Evolutionary conservation across 1,139 yeast species (phyloP).

Genomic region (Suhomyces kunorum): DNA sequence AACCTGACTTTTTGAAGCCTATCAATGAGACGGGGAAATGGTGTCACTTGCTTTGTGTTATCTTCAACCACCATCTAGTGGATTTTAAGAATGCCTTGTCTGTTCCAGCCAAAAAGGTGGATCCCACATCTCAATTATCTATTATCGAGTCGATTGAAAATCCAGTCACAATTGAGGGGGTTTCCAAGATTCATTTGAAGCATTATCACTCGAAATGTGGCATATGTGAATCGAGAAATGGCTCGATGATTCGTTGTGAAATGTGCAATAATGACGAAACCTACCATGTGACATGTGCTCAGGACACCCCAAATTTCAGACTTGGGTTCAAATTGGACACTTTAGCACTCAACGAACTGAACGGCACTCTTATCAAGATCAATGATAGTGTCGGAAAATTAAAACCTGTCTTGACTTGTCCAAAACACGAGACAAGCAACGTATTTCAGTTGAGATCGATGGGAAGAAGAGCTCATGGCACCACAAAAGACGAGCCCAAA

Average conservation of each 20-base stretch:
- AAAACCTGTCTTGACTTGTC: constrained; percentile 46
- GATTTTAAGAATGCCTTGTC: constrained; percentile 21
- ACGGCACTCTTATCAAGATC: constrained; percentile 26
- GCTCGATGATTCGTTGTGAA: constrained; percentile 35
- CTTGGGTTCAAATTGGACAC: constrained; percentile 47
- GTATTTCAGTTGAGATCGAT: constrained; percentile 26
- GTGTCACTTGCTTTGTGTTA: constrained; percentile 80
- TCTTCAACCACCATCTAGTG: constrained; percentile 42
- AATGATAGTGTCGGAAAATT: constrained; percentile 40
- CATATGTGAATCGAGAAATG: constrained; percentile 34
- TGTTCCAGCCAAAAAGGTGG: constrained; percentile 11
- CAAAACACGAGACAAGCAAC: constrained; percentile 32
- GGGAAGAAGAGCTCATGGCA: constrained; percentile 36
- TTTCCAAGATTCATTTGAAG: constrained; percentile 30
- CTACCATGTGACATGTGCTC: constrained; percentile 72
- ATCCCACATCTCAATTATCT: constrained; percentile 25
- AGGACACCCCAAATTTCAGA: constrained; percentile 43
- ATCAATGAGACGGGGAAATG: constrained; percentile 64
- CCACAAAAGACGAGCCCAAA: constrained; percentile 26
- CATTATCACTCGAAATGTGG: constrained; percentile 27
- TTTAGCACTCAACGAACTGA: constrained; percentile 19
- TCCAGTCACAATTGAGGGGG: constrained; percentile 30
- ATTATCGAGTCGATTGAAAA: constrained; percentile 23
- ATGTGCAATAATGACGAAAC: constrained; percentile 25
- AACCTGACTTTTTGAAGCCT: constrained; percentile 73